Evolutionary conservation across 108 stramenopile genomes (phyloP).

Genomic region (Ochromonas danica): DNA sequence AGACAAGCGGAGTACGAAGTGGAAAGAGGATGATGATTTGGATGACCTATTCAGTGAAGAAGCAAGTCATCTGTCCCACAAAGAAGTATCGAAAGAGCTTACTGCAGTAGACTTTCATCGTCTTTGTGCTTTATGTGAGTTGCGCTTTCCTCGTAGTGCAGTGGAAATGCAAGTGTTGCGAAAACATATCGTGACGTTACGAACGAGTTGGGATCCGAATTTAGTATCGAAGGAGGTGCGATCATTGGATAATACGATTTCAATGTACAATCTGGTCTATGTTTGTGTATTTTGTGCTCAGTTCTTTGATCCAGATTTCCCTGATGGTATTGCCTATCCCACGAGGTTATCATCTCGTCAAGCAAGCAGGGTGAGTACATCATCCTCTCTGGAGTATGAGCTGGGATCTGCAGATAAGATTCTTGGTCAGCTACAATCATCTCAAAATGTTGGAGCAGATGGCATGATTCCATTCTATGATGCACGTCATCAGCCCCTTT

Average conservation of each 20-base stretch:
- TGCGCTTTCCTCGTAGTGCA: not conserved
- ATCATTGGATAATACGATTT: not conserved
- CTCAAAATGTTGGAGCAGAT: too few relatives aligned
- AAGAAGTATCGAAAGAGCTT: not conserved
- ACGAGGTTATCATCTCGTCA: too few relatives aligned
- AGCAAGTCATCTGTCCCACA: too few relatives aligned
- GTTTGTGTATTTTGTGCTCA: constrained; percentile 31
- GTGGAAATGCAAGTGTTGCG: constrained; percentile 6
- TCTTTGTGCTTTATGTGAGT: not conserved
- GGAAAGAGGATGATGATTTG: too few relatives aligned
- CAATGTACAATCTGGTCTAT: constrained; percentile 25
- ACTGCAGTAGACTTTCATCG: not conserved
- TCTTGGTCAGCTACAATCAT: too few relatives aligned
- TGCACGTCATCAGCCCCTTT: not conserved
- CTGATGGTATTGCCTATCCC: constrained; percentile 20
- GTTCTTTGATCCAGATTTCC: constrained; percentile 33
- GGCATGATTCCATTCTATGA: not conserved
- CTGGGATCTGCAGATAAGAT: too few relatives aligned
- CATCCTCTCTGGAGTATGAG: too few relatives aligned
- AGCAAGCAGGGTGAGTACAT: too few relatives aligned
- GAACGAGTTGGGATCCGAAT: constrained; percentile 17
- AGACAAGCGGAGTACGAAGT: too few relatives aligned
- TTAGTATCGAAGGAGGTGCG: constrained; percentile 7
- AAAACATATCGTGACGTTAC: constrained; percentile 28
- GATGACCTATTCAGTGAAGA: too few relatives aligned